These are phyloP conservation scores for Prunus mume DNA, from an alignment of 306 rosid genomes.

Conservation along the genomic window DNA sequence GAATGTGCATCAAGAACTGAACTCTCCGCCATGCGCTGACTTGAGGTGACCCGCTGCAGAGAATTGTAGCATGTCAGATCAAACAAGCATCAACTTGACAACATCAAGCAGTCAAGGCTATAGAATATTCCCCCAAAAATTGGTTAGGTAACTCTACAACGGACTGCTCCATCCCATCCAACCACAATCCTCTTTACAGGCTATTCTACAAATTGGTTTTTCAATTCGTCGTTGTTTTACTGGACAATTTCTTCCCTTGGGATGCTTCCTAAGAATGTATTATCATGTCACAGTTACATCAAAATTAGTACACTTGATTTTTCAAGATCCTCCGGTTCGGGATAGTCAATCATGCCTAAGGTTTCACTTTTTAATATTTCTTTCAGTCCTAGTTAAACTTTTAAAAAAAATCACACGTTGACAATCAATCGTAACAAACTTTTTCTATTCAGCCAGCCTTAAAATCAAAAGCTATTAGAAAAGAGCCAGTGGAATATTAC, in stretches of 20 bases:
- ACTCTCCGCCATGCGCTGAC: conserved; percentile 89
- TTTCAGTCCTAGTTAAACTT: background rate
- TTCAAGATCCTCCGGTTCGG: too few species aligned
- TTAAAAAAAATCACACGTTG: background rate
- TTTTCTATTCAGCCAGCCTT: background rate
- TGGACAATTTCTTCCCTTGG: too few species aligned
- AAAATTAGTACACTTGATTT: too few species aligned
- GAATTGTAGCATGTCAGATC: conserved; percentile 22
- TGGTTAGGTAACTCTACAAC: background rate
- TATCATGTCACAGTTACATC: too few species aligned
- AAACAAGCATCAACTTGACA: conserved; percentile 1
- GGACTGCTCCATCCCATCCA: conserved; percentile 1
- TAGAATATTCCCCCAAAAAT: background rate
- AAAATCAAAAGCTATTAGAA: background rate
- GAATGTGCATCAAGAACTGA: conserved; percentile 88
- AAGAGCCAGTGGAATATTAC: conserved; percentile 34
- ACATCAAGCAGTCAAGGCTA: background rate
- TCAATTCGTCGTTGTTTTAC: too few species aligned
- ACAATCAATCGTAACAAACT: too few species aligned
- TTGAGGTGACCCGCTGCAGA: conserved; percentile 91
- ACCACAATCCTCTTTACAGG: background rate
- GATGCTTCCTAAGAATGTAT: too few species aligned
- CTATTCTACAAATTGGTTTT: background rate
- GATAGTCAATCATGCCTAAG: background rate
- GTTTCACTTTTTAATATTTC: background rate